Percentiles rank a stretch among this genome's conserved stretches.
These are phyloP conservation scores for Themeda triandra DNA, from an alignment of 176 grass and related monocot genomes.

Conservation along the genomic window DNA sequence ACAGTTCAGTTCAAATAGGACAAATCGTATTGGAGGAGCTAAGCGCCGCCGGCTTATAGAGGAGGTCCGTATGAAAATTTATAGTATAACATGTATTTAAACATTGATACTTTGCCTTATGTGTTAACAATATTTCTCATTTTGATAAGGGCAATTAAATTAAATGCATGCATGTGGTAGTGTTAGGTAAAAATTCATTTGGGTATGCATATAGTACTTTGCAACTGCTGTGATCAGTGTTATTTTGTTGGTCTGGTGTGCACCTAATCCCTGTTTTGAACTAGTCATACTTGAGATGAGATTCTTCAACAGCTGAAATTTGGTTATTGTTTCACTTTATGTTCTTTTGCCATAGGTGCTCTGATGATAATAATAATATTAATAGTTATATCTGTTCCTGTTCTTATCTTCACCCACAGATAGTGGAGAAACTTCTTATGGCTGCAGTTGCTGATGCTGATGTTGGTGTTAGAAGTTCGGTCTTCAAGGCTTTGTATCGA, in stretches of 20 bases:
- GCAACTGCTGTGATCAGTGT: neutral
- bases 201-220: neutral
- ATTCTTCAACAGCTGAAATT: constrained; percentile 2
- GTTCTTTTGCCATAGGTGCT: neutral
- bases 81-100: constrained; percentile 2
- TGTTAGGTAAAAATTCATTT: too few species aligned
- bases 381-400: constrained; percentile 6
- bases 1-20: constrained; percentile 74
- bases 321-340: constrained; percentile 8
- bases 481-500: constrained; percentile 62
- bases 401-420: constrained; percentile 58
- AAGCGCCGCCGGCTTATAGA: constrained; percentile 81
- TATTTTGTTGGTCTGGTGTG: neutral
- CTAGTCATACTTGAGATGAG: neutral
- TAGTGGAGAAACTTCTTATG: constrained; percentile 92
- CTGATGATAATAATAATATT: neutral
- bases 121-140: too few species aligned
- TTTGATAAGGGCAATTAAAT: too few species aligned
- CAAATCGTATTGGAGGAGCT: constrained; percentile 78
- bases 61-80: constrained; percentile 57
- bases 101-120: neutral
- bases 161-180: too few species aligned
- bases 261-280: neutral
- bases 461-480: constrained; percentile 84
- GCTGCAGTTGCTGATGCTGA: constrained; percentile 93